Conservation (phyloP, 768 basidiomycete species). For the Xerocomellus intermedius region DNA sequence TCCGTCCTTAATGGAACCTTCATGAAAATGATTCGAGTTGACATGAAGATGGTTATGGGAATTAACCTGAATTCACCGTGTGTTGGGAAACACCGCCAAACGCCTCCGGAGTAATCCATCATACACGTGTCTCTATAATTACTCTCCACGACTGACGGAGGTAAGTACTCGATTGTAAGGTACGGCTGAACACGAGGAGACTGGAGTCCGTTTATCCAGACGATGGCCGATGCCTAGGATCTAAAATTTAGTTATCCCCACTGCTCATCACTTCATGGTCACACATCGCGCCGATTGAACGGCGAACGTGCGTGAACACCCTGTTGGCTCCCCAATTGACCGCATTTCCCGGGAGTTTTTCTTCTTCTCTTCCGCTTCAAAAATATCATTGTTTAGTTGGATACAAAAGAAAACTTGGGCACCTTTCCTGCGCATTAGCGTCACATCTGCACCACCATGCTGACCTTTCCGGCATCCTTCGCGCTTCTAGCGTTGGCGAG, state of each 20-base stretch:
- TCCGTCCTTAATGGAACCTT: slow-evolving; percentile 2
- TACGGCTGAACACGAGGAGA: neutral
- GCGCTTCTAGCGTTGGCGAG: slow-evolving; percentile 11
- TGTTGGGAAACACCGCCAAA: neutral
- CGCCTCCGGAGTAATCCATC: neutral
- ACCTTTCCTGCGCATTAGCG: neutral
- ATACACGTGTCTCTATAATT: neutral
- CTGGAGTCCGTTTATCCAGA: neutral
- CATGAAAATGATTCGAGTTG: neutral
- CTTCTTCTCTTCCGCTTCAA: neutral
- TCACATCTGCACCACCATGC: slow-evolving; percentile 11
- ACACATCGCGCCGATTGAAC: neutral
- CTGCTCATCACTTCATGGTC: neutral
- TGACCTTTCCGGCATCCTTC: slow-evolving; percentile 9
- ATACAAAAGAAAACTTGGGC: slow-evolving; percentile 2
- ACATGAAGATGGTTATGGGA: neutral
- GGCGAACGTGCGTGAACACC: slow-evolving; percentile 15
- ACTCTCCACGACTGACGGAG: neutral
- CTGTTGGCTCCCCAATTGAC: neutral
- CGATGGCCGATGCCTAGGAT: neutral
- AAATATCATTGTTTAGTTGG: neutral
- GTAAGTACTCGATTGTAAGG: neutral
- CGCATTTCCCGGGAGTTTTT: neutral
- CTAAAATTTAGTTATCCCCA: neutral
- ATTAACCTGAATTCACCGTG: neutral